Percentiles rank a stretch among this genome's conserved stretches.
Conservation (phyloP, 2,329 filamentous ascomycete species). For the Whalleya microplaca region DNA sequence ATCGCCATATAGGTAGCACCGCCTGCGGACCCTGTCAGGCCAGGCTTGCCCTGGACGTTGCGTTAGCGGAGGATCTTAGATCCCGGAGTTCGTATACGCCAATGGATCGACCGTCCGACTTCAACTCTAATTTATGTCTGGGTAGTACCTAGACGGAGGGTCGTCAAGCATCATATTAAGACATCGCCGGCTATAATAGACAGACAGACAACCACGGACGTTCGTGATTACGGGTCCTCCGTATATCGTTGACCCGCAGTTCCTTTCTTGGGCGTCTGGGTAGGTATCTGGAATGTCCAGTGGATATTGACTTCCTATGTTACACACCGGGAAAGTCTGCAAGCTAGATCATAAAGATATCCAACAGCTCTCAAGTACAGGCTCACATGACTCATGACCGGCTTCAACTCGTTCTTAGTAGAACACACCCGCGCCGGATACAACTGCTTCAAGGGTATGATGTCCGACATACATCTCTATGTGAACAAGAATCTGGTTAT, state of each 20-base stretch:
- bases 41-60: slow-evolving; percentile 11
- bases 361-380: not conserved
- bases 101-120: slow-evolving; percentile 16
- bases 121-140: not conserved
- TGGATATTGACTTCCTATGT: not conserved
- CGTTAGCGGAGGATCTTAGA: slow-evolving; percentile 25
- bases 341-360: not conserved
- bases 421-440: not conserved
- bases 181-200: not conserved
- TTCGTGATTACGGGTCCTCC: not conserved
- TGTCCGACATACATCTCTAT: too few species aligned
- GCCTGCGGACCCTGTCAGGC: not conserved
- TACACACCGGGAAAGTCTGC: not conserved
- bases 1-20: slow-evolving; percentile 4
- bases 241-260: not conserved
- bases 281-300: not conserved
- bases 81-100: slow-evolving; percentile 24
- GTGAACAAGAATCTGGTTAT: too few species aligned
- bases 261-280: not conserved
- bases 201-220: not conserved
- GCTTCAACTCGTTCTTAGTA: not conserved
- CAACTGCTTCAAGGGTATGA: not conserved
- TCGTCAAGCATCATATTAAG: not conserved
- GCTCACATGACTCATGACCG: not conserved
- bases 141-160: not conserved